Conservation (phyloP, 176 grass and related monocot genomes). For the Triticum dicoccoides region DNA sequence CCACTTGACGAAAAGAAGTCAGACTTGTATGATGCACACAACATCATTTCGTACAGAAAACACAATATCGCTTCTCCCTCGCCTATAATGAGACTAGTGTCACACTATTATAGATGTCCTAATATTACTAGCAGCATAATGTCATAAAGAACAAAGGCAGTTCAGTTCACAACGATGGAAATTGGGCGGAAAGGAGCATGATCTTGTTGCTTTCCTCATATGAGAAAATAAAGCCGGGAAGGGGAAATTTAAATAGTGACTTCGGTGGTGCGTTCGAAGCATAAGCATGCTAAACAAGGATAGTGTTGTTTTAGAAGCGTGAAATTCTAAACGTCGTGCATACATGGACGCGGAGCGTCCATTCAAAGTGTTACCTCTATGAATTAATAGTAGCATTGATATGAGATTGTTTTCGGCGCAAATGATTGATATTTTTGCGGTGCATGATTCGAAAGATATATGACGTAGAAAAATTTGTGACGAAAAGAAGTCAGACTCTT, state of each 20-base stretch:
- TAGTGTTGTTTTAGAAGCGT: background rate
- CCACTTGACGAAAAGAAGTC: background rate
- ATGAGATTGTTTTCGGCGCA: background rate
- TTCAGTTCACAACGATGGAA: background rate
- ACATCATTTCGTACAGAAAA: no score
- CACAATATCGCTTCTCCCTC: background rate
- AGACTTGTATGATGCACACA: no score
- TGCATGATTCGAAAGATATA: background rate
- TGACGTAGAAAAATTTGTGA: background rate
- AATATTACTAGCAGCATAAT: background rate
- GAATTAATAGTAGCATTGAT: background rate
- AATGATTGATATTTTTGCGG: background rate
- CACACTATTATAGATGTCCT: background rate
- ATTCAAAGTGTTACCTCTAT: background rate
- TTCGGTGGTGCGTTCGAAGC: no score
- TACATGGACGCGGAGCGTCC: background rate
- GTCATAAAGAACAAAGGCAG: background rate
- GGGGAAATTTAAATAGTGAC: no score
- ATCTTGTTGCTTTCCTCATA: background rate
- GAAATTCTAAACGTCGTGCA: background rate
- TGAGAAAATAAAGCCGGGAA: background rate
- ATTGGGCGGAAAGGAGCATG: background rate
- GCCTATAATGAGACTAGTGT: background rate
- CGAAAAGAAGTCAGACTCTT: no score
- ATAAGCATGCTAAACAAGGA: no score